Evolutionary conservation across 129 eudicot species (phyloP), one percentile per base, ranked within the genome.

Genomic region (Centaurea solstitialis): DNA sequence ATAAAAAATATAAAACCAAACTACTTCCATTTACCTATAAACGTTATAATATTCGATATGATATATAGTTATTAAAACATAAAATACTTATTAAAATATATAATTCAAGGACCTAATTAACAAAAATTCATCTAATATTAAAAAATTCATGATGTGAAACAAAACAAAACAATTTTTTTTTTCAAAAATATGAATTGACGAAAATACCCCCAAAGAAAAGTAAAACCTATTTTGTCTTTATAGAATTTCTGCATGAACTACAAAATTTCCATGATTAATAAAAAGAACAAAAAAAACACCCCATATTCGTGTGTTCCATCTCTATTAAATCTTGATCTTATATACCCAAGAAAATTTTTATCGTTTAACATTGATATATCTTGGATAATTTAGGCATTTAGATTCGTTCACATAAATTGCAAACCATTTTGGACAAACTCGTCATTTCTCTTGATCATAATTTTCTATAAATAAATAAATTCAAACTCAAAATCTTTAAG

Each of bases 161-260:
- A 57, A 57, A 57, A 1, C 5, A 57, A 1, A 17, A 9, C 12
- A 21, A 0, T n/a, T 62, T 21, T 7, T 62, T 62, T 21, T 0
- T 21, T 21, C 28, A 64, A 9, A 69, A 50, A 70, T 69, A 28
- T 4, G 39, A 70, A 33, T 70, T 70, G 59, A 70, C 83, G 0
- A 79, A 70, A 70, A 79, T 9, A 53, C 83, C 76, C 53, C 0
- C 23, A 78, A 30, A 28, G 11, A 73, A 73, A 21, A 4, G 3
- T 67, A 50, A 12, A 33, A 20, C 10, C 3, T 68, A 17, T 40
- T 82, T 82, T 82, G 74, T 82, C 74, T 39, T 70, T 72, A 82
- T 82, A 68, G 30, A 67, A 70, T 3, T 69, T 76, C 53, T 82
- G 82, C 86, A 82, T 82, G 86, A 59, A 82, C 37, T 39, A 76